Conservation (phyloP, 2,329 filamentous ascomycete species). For the Claviceps africana region DNA sequence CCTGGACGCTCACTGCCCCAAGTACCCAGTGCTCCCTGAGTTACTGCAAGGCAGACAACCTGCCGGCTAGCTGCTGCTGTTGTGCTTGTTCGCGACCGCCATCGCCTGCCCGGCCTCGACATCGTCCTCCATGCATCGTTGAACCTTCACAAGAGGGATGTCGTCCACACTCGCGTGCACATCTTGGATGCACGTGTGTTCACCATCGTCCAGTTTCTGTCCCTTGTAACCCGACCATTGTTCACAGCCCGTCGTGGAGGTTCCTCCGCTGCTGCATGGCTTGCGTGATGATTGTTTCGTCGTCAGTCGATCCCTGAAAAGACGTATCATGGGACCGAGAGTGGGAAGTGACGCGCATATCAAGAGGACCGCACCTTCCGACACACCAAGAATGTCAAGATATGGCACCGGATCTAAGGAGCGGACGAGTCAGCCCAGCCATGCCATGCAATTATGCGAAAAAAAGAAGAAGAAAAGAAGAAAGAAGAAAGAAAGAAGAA, state of each 20-base stretch:
- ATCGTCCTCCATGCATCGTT: background rate
- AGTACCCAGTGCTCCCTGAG: too few relatives aligned
- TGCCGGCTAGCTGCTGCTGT: too few relatives aligned
- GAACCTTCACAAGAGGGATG: conserved; percentile 11
- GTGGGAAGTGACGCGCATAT: conserved; percentile 14
- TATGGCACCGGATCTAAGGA: conserved; percentile 10
- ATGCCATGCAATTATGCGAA: too few relatives aligned
- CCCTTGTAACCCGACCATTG: conserved; percentile 7
- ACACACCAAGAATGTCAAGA: conserved; percentile 13
- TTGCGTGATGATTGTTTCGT: conserved; percentile 3
- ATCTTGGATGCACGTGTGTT: conserved; percentile 8
- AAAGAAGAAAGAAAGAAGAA: too few relatives aligned
- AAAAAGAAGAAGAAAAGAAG: too few relatives aligned
- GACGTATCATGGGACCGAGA: conserved; percentile 11
- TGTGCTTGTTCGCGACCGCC: background rate
- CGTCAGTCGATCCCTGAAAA: conserved; percentile 8
- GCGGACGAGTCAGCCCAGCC: background rate
- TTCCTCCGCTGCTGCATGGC: conserved; percentile 1
- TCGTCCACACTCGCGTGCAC: conserved; percentile 14
- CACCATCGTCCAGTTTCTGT: conserved; percentile 9
- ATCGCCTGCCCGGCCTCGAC: background rate
- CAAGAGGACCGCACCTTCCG: conserved; percentile 13
- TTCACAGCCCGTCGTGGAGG: background rate
- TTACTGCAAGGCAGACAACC: too few relatives aligned
- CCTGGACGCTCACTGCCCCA: too few relatives aligned